Evolutionary conservation across 1,284 basidiomycete genomes (phyloP).

Genomic region (Gymnopus androsaceus): DNA sequence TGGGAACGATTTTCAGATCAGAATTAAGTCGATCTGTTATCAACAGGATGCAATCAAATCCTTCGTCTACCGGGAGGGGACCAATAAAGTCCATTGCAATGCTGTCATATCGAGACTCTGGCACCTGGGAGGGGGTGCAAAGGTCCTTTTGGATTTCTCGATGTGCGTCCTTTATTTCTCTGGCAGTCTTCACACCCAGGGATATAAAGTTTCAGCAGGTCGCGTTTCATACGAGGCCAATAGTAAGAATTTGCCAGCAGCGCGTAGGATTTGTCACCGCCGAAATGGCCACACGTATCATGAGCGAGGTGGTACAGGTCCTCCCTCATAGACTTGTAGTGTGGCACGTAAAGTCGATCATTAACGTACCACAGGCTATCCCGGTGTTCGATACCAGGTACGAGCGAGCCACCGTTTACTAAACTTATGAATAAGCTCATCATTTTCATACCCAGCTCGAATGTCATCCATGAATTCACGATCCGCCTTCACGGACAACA

Average conservation of each 20-base stretch:
- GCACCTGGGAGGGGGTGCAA: too few relatives aligned
- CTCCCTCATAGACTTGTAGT: conserved; percentile 16
- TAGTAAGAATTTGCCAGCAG: conserved; percentile 15
- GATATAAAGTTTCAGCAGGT: too few relatives aligned
- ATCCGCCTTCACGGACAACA: background rate
- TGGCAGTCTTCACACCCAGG: too few relatives aligned
- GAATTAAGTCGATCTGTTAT: too few relatives aligned
- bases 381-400: background rate
- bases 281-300: conserved; percentile 24
- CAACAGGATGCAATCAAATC: too few relatives aligned
- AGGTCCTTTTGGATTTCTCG: too few relatives aligned
- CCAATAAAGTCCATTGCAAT: too few relatives aligned
- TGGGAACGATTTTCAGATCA: too few relatives aligned
- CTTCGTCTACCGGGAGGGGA: too few relatives aligned
- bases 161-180: too few relatives aligned
- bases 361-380: conserved; percentile 5
- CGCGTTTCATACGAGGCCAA: too few relatives aligned
- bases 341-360: background rate
- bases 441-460: background rate
- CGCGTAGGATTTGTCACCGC: conserved; percentile 24
- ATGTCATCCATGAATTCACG: background rate
- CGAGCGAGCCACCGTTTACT: background rate
- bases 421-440: background rate
- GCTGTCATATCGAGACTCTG: too few relatives aligned
- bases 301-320: conserved; percentile 23